Evolutionary conservation across 1,284 basidiomycete genomes (phyloP), one percentile per base, ranked within the genome.

Genomic region (Anthracocystis walkeri): DNA sequence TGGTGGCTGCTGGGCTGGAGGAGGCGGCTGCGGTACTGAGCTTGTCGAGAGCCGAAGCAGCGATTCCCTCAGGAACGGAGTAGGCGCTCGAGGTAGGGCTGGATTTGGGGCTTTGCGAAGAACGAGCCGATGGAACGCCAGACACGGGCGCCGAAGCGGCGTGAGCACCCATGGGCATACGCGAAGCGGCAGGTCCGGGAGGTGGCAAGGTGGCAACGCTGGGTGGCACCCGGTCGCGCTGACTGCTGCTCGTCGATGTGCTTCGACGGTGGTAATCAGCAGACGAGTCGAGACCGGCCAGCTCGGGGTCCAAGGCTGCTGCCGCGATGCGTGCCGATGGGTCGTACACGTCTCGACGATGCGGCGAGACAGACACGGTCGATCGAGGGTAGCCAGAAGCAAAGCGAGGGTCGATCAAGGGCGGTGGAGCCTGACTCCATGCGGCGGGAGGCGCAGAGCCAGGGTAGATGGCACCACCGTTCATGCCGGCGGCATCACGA

Each of bases 41-140:
- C 65, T 65, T 72, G 59, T 76, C 68, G 6, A 71, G 62, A 4
- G 58, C 68, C 31, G 70, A 69, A 6, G 75, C 63, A 14, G 73
- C 67, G 21, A 66, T 63, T 7, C 67, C 70, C 29, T 72, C 74
- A 0, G 74, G 66, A 4, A 63, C 69, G 16, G 74, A 73, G 63
- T 73, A 65, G 41, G 58, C 57, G 60, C 60, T 73, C 51, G 69
- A 70, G 6, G 66, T 73, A 4, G 75, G 70, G 59, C 75, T 73
- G 44, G 69, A 73, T 41, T 77, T 77, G 53, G 75, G 75, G 57
- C 75, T 77, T 44, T 69, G 69, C 27, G 75, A 77, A 21, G 75
- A 69, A 21, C 75, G 62, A 7, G 75, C 64, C n/a, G 75, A 77
- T 0, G 66, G 51, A 3, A 77, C 54, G 11, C 48, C 63, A 16